Percentiles rank a stretch among this genome's conserved stretches.
These are phyloP conservation scores for Pleodorina starrii DNA, from an alignment of 139 green algal species.

Conservation along the genomic window DNA sequence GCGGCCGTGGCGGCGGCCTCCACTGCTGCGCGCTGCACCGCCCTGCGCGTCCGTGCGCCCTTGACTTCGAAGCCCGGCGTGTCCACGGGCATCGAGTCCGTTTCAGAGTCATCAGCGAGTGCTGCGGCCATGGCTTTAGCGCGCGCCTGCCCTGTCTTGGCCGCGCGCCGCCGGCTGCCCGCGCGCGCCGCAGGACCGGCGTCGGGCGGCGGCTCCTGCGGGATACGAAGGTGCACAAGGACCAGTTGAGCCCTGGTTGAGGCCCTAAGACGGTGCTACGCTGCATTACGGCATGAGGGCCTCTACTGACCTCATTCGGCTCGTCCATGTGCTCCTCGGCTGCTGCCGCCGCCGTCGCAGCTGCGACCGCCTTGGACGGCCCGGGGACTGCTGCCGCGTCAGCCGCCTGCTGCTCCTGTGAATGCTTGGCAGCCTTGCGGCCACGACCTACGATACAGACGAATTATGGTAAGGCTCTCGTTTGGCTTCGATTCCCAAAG, in stretches of 20 bases:
- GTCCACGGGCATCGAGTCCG: background rate
- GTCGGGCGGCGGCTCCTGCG: background rate
- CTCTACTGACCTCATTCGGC: too few relatives aligned
- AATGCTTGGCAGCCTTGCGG: conserved; percentile 9
- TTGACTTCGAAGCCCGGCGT: conserved; percentile 18
- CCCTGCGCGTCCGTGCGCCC: background rate
- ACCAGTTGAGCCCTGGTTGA: too few relatives aligned
- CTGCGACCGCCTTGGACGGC: too few relatives aligned
- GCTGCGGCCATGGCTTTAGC: conserved; percentile 21
- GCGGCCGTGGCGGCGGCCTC: background rate
- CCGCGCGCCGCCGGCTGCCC: conserved; percentile 13
- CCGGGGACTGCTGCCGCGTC: too few relatives aligned
- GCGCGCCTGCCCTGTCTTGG: background rate
- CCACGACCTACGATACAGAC: too few relatives aligned
- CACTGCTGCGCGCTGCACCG: background rate
- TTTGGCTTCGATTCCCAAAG: too few relatives aligned
- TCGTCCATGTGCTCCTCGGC: too few relatives aligned
- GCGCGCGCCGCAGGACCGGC: background rate
- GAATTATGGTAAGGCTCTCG: too few relatives aligned
- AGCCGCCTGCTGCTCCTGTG: background rate
- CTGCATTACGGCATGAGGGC: too few relatives aligned
- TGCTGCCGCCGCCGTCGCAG: too few relatives aligned
- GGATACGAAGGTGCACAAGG: too few relatives aligned
- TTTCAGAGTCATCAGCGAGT: background rate
- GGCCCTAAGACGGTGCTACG: too few relatives aligned